Evolutionary conservation across 495 filamentous ascomycete species (phyloP).

Genomic region (Xylaria acuta): DNA sequence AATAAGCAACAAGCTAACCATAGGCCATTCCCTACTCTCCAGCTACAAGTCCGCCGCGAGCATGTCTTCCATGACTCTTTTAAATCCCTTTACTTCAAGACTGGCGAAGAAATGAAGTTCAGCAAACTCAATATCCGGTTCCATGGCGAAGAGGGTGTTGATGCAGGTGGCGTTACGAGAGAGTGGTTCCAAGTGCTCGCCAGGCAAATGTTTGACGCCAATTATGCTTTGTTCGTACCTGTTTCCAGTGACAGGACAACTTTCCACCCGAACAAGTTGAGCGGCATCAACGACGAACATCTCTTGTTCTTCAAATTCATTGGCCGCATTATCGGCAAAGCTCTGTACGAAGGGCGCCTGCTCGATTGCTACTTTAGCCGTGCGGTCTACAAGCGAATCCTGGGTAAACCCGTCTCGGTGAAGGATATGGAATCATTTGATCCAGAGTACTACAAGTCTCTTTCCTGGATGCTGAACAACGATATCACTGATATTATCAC

Average conservation of each 20-base stretch:
- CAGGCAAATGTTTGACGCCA: constrained; percentile 98
- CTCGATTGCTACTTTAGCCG: constrained; percentile 99
- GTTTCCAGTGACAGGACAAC: constrained; percentile 98
- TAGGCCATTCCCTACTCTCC: constrained; percentile 69
- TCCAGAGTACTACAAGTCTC: constrained; percentile 98
- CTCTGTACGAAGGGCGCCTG: constrained; percentile 93
- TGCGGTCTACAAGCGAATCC: constrained; percentile 96
- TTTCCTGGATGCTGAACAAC: constrained; percentile 98
- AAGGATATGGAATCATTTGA: constrained; percentile 99
- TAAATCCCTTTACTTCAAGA: constrained; percentile 94
- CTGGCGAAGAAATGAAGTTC: constrained; percentile 93
- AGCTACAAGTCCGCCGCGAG: constrained; percentile 88
- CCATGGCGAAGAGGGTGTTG: constrained; percentile 96
- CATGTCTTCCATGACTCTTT: constrained; percentile 99
- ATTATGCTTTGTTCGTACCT: constrained; percentile 94
- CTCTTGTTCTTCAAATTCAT: constrained; percentile 99
- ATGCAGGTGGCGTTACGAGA: constrained; percentile 95
- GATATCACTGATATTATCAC: constrained; percentile 98
- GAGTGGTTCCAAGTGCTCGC: constrained; percentile 99
- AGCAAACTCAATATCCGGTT: constrained; percentile 98
- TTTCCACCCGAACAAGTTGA: constrained; percentile 95
- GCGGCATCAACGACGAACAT: constrained; percentile 93
- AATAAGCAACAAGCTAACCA: constrained; percentile 69
- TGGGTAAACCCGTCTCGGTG: constrained; percentile 91
- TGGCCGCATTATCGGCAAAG: constrained; percentile 97